Conservation (phyloP, 2,329 filamentous ascomycete species). For the Teratosphaeria destructans region DNA sequence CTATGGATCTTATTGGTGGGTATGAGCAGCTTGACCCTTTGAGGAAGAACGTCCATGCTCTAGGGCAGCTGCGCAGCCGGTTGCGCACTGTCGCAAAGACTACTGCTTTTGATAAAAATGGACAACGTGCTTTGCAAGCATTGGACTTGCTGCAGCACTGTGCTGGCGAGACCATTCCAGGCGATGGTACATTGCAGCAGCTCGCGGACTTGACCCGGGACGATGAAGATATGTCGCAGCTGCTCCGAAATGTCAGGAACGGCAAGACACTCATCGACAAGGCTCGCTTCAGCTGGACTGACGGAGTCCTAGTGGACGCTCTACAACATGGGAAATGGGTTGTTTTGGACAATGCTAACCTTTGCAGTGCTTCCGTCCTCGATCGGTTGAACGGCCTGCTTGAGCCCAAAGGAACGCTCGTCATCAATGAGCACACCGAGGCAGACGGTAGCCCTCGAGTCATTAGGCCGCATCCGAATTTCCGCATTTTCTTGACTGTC, state of each 20-base stretch:
- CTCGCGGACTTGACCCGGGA: not conserved
- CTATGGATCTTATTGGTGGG: slow-evolving; percentile 92
- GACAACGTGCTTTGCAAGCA: not conserved
- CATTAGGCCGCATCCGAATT: slow-evolving; percentile 72
- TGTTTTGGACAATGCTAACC: slow-evolving; percentile 90
- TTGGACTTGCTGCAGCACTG: not conserved
- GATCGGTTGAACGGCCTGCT: slow-evolving; percentile 90
- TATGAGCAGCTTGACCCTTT: slow-evolving; percentile 88
- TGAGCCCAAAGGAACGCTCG: slow-evolving; percentile 77
- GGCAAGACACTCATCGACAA: slow-evolving; percentile 44
- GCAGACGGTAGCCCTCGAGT: slow-evolving; percentile 70
- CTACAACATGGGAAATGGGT: slow-evolving; percentile 82
- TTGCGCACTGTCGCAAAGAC: not conserved
- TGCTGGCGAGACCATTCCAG: not conserved
- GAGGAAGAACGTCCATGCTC: slow-evolving; percentile 30
- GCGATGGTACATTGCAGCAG: not conserved
- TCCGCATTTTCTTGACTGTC: slow-evolving; percentile 87
- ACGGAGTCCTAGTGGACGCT: slow-evolving; percentile 82
- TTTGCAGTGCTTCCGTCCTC: slow-evolving; percentile 89
- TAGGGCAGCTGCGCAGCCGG: slow-evolving; percentile 4
- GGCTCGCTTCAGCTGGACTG: slow-evolving; percentile 89
- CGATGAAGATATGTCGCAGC: not conserved
- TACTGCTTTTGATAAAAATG: not conserved
- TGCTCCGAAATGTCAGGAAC: slow-evolving; percentile 1
- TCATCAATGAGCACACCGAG: slow-evolving; percentile 86